Evolutionary conservation across 495 filamentous ascomycete species (phyloP).

Genomic region (Hyaloscypha hepaticicola): DNA sequence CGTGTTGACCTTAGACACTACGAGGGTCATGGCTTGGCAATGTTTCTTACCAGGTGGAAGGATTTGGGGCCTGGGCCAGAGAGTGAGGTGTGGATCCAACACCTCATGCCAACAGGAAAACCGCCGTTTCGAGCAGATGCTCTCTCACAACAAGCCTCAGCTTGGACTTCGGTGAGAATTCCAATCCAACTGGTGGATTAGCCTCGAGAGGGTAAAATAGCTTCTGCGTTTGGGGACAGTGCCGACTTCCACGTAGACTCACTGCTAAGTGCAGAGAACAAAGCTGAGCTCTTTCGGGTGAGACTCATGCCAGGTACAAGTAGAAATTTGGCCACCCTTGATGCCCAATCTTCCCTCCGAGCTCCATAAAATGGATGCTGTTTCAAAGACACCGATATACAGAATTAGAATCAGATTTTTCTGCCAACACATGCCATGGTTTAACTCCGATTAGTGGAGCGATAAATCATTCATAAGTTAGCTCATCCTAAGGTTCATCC

Average conservation of each 20-base stretch:
- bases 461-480: too few relatives aligned
- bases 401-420: too few relatives aligned
- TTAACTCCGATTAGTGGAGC: too few relatives aligned
- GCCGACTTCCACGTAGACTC: slow-evolving; percentile 17
- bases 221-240: slow-evolving; percentile 12
- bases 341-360: too few relatives aligned
- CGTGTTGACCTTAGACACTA: slow-evolving; percentile 18
- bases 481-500: too few relatives aligned
- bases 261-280: slow-evolving; percentile 13
- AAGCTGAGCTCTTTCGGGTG: neutral
- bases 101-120: neutral
- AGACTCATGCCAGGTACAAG: neutral
- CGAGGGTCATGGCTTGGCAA: slow-evolving; percentile 5
- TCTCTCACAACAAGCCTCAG: neutral
- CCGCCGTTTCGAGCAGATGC: neutral
- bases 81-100: slow-evolving; percentile 9
- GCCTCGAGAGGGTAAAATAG: neutral
- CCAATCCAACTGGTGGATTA: neutral
- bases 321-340: too few relatives aligned
- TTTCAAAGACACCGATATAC: too few relatives aligned
- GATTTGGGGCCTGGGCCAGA: slow-evolving; percentile 10
- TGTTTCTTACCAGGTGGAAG: slow-evolving; percentile 23
- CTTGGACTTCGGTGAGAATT: neutral
- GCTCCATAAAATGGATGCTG: too few relatives aligned
- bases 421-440: too few relatives aligned